Evolutionary conservation across 495 filamentous ascomycete genomes (phyloP), one percentile per base, ranked within the genome.

Genomic region (Entonaema liquescens): DNA sequence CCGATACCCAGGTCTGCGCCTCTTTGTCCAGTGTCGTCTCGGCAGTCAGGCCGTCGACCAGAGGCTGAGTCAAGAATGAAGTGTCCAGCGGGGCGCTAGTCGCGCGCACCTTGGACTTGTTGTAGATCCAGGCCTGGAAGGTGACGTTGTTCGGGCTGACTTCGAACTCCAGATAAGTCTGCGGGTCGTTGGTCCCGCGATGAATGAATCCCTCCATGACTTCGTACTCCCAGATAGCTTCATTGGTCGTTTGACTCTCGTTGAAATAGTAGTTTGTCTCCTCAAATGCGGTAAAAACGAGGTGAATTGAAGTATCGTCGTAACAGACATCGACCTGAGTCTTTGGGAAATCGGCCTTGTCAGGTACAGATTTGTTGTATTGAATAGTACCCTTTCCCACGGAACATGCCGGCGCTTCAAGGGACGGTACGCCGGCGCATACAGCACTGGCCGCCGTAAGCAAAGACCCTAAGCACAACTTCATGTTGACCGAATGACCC

Each of bases 51-150:
- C 77, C 77, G 49, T 79, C 77, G 49, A 52, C 57, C 13, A 76
- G 50, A 12, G 77, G 70, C 28, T 57, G 26, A 5, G 74, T 53
- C 17, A 75, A 23, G 49, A 59, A 75, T 38, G 70, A 76, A 3
- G 57, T 63, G 55, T 79, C 77, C 36, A 76, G 61, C 7, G 77
- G 72, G 0, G 65, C 65, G 5, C 67, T 69, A 0, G 58, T 35
- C 3, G 77, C 68, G 47, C 77, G 76, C 36, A 78, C 70, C 52
- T 79, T 78, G 35, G 76, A 75, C 9, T 65, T 74, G 64, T 79
- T 79, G 70, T 75, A 76, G 58, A 79, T 78, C 70, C 76, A 79
- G 13, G 76, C 76, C 70, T 79, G 77, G 70, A 74, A 79, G 11
- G 77, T 79, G 58, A 78, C 66, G 17, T 79, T 79, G 62, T 78